phyloP scores from a whole-genome alignment of 2,329 filamentous ascomycete species.

The Stagonosporopsis vannaccii region DNA sequence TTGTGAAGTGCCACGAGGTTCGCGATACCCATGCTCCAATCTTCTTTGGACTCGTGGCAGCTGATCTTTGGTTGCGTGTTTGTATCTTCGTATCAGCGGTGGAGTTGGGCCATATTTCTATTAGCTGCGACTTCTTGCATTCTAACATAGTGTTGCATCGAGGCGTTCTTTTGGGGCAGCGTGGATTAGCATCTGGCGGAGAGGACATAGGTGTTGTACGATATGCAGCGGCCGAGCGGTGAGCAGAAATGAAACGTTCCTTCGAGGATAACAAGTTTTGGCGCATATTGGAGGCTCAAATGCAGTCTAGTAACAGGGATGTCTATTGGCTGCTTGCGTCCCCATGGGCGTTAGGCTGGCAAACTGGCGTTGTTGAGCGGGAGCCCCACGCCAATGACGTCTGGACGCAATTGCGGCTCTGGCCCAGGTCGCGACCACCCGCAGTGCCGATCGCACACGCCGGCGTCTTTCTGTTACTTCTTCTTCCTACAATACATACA shows the following conservation, averaged over 20 bases:
- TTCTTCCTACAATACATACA: conserved; percentile 24
- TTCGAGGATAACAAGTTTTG: conserved; percentile 15
- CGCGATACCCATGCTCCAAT: conserved; percentile 45
- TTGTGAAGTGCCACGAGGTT: conserved; percentile 39
- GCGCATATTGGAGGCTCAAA: conserved; percentile 12
- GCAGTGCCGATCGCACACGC: conserved; percentile 32
- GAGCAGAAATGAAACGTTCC: conserved; percentile 20
- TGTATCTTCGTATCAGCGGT: conserved; percentile 39
- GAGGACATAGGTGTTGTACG: conserved; percentile 31
- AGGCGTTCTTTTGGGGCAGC: conserved; percentile 18
- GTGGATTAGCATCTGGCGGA: conserved; percentile 27
- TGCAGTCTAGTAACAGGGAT: conserved; percentile 13
- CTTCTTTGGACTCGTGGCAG: conserved; percentile 41
- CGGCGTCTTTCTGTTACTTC: conserved; percentile 16
- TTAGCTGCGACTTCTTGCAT: conserved; percentile 34
- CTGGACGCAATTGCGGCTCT: conserved; percentile 28
- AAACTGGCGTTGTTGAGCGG: conserved; percentile 25
- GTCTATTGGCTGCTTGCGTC: conserved; percentile 11
- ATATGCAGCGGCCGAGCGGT: conserved; percentile 26
- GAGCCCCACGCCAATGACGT: conserved; percentile 31
- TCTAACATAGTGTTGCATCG: conserved; percentile 28
- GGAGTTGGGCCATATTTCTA: conserved; percentile 41
- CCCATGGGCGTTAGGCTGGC: conserved; percentile 15
- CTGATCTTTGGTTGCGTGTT: conserved; percentile 31
- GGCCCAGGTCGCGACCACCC: conserved; percentile 30